Conservation (phyloP, 1,284 basidiomycete species). For the Austroboletus niveus region DNA sequence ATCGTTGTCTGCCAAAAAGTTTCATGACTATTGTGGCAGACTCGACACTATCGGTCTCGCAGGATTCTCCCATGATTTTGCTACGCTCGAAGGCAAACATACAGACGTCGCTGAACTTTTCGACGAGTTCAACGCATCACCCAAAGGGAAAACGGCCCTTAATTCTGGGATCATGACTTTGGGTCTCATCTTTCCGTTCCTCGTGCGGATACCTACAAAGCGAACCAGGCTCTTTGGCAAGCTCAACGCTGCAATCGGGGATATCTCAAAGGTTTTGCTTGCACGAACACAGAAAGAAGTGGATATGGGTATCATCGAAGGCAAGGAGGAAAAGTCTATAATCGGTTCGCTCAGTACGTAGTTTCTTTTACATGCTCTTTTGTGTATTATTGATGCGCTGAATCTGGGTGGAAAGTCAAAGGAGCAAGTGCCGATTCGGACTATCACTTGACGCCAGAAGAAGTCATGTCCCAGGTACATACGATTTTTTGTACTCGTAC, state of each 20-base stretch:
- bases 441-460: conserved; percentile 56
- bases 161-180: conserved; percentile 40
- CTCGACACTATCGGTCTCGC: conserved; percentile 38
- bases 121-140: conserved; percentile 28
- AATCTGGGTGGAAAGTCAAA: not conserved
- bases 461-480: conserved; percentile 57
- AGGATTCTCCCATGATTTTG: conserved; percentile 43
- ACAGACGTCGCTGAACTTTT: conserved; percentile 45
- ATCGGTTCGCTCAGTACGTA: conserved; percentile 32
- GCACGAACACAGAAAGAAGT: conserved; percentile 41
- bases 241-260: conserved; percentile 39
- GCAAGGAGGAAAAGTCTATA: conserved; percentile 45
- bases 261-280: conserved; percentile 47
- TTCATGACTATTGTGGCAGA: conserved; percentile 31
- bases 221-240: conserved; percentile 36
- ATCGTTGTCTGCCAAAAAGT: not conserved
- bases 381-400: not conserved
- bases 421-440: conserved; percentile 42
- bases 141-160: conserved; percentile 22
- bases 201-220: conserved; percentile 42
- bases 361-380: not conserved
- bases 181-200: conserved; percentile 41
- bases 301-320: conserved; percentile 28
- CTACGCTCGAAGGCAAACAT: conserved; percentile 37
- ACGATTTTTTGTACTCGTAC: not conserved